Base-by-base conservation (phyloP, 1,284 basidiomycete genomes). In the Moesziomyces sp. region DNA sequence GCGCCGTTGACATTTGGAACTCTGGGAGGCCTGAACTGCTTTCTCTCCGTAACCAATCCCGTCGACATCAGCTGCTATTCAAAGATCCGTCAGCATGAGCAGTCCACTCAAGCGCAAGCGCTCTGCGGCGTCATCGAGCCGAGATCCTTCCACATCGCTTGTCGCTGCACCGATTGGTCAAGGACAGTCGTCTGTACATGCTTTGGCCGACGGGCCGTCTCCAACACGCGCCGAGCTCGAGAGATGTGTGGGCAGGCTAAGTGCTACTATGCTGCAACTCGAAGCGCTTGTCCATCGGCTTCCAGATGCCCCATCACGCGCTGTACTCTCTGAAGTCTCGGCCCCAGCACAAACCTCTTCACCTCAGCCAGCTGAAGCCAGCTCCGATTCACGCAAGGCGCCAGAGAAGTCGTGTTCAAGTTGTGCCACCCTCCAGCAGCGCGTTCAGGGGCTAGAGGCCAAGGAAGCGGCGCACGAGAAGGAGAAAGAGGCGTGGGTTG, bases 401-500 rank as follows among this genome's bases (percentile, higher is more conserved):
- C 11, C 38, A 16, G 38, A 18, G 14, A 3, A 4, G 38, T 16
- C 38, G 38, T 58, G 55, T n/a, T 19, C 40, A 3, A 26, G 18
- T 3, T 64, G 47, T 8, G 18, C 7, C 7, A 18, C 8, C 4
- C 43, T 61, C 1, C 44, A 40, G 18, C 1, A 16, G 10, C 52
- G 54, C 6, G 43, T 70, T 1, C 10, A 43, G 2, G 18, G 42
- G 19, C 52, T 69, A 1, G 54, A 50, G 14, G 3, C 16, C 6
- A 18, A 48, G 18, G 30, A 10, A 4, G n/a, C 5, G 11, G 46
- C 40, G 18, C 50, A 67, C 43, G 48, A 63, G 14, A 45, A 42
- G 34, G 70, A 73, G 18, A 24, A 51, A 1, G 23, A 61, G 11
- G 54, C 64, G 1, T 73, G 70, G 70, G 53, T 47, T 6, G 60